Conservation (phyloP, 192 early-diverging fungal species). For the Mortierella claussenii region DNA sequence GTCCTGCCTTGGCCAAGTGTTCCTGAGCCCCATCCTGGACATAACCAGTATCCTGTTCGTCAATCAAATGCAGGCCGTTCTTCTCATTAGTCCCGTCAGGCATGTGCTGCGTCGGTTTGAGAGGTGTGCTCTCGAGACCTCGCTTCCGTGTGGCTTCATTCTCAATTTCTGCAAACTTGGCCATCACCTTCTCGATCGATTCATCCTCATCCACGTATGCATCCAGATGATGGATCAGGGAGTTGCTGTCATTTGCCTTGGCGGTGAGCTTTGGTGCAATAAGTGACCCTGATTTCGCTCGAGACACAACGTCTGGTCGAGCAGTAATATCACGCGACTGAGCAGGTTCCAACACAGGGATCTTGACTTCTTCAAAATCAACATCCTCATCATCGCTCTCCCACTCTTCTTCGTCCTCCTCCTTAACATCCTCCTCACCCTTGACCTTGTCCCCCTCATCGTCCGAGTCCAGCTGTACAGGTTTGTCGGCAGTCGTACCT, state of each 20-base stretch:
- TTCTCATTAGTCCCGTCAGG: neutral
- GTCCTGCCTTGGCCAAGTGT: constrained; percentile 1
- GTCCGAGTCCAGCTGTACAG: constrained; percentile 43
- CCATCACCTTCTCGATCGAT: constrained; percentile 56
- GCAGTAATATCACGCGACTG: neutral
- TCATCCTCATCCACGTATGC: constrained; percentile 64
- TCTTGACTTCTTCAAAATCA: constrained; percentile 66
- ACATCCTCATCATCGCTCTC: constrained; percentile 56
- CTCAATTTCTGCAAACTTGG: constrained; percentile 56
- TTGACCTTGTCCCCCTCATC: constrained; percentile 50
- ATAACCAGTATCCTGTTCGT: constrained; percentile 2
- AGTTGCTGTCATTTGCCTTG: constrained; percentile 7
- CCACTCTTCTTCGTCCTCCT: constrained; percentile 26
- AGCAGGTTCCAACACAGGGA: neutral
- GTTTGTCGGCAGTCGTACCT: constrained; percentile 28
- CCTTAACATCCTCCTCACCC: constrained; percentile 28
- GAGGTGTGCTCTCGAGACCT: neutral
- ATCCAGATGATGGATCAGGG: constrained; percentile 42
- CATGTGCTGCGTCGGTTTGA: neutral
- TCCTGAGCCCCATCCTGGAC: constrained; percentile 14
- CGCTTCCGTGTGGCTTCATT: constrained; percentile 19
- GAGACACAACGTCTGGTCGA: neutral
- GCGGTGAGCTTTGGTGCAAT: neutral
- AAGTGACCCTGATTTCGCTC: neutral
- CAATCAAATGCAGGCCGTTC: constrained; percentile 1